phyloP scores from a whole-genome alignment of 1,139 yeast species.

The Scheffersomyces parashehatae region DNA sequence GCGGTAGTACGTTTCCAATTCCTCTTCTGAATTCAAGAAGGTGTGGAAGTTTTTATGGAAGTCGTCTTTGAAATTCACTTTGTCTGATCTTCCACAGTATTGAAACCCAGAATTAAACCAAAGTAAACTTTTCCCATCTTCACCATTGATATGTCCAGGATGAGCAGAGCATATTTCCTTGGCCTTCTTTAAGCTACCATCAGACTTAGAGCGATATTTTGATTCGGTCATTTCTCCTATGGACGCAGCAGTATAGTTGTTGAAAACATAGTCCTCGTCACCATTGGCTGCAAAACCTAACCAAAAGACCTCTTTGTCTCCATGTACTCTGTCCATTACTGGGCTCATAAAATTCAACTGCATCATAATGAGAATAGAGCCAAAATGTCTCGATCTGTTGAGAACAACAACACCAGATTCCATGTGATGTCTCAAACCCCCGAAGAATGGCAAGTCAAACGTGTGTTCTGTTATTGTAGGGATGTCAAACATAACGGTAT shows the following conservation, averaged over 20 bases:
- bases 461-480: conserved; percentile 33
- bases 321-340: conserved; percentile 45
- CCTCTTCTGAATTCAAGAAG: conserved; percentile 17
- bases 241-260: conserved; percentile 50
- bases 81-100: conserved; percentile 26
- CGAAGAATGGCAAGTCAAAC: conserved; percentile 28
- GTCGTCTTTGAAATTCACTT: conserved; percentile 17
- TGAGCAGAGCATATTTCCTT: conserved; percentile 40
- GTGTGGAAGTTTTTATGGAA: conserved; percentile 24
- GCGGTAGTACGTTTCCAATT: conserved; percentile 28
- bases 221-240: conserved; percentile 46
- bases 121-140: conserved; percentile 27
- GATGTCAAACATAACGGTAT: conserved; percentile 29
- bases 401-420: conserved; percentile 55
- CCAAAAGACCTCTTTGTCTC: conserved; percentile 71
- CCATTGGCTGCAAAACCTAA: conserved; percentile 56
- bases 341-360: conserved; percentile 43
- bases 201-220: conserved; percentile 24
- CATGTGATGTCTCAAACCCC: conserved; percentile 42
- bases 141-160: conserved; percentile 38
- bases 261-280: conserved; percentile 50
- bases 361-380: conserved; percentile 43
- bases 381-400: conserved; percentile 41
- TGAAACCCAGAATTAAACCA: conserved; percentile 39
- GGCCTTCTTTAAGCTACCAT: conserved; percentile 16